Conservation (phyloP, 2,329 filamentous ascomycete species). For the Aspergillus vadensis region DNA sequence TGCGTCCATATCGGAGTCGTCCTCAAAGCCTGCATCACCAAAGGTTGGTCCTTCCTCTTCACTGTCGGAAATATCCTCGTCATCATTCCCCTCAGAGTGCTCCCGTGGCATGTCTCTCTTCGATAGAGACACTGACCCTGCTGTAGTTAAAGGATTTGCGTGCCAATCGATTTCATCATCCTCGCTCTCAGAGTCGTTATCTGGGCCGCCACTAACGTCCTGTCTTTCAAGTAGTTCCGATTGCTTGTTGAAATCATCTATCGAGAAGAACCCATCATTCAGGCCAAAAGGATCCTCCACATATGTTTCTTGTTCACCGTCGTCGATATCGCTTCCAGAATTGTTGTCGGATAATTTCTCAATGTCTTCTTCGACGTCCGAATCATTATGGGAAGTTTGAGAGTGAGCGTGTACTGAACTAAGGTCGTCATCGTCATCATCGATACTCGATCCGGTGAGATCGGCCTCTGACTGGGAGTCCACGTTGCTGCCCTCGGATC, state of each 20-base stretch:
- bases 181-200: conserved; percentile 73
- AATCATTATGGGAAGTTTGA: conserved; percentile 13
- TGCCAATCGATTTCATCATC: conserved; percentile 87
- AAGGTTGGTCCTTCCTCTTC: conserved; percentile 81
- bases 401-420: not conserved
- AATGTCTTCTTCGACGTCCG: conserved; percentile 14
- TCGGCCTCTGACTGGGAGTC: conserved; percentile 19
- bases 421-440: conserved; percentile 23
- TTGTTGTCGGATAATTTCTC: conserved; percentile 17
- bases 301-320: conserved; percentile 54
- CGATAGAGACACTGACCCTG: conserved; percentile 14
- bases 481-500: conserved; percentile 20
- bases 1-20: conserved; percentile 63
- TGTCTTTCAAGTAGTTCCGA: conserved; percentile 86
- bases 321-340: conserved; percentile 26
- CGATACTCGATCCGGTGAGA: conserved; percentile 14
- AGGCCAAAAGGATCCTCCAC: conserved; percentile 77
- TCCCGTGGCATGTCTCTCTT: conserved; percentile 13
- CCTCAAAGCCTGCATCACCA: conserved; percentile 73
- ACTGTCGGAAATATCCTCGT: conserved; percentile 55
- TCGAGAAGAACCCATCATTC: conserved; percentile 97
- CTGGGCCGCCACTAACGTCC: conserved; percentile 74
- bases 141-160: conserved; percentile 66
- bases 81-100: conserved; percentile 50
- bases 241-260: conserved; percentile 95